phyloP scores from a whole-genome alignment of 2,329 filamentous ascomycete species.

The Mycocentrospora acerina region DNA sequence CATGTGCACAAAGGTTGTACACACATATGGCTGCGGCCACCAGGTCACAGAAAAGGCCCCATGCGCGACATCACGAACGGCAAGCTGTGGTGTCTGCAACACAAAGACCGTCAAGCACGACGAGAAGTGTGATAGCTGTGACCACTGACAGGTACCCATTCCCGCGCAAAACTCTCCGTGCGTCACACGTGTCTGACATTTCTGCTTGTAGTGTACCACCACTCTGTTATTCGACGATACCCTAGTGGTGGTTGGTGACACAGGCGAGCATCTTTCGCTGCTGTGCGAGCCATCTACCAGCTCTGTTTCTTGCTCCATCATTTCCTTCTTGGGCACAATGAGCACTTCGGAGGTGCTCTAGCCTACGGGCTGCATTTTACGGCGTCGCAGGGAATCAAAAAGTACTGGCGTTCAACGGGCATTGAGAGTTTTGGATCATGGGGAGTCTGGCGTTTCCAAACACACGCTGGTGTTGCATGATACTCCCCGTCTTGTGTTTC shows the following conservation, averaged over 20 bases:
- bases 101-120: constrained; percentile 50
- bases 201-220: constrained; percentile 27
- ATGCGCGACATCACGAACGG: constrained; percentile 50
- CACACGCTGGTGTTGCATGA: constrained; percentile 40
- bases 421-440: constrained; percentile 31
- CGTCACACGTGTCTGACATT: constrained; percentile 33
- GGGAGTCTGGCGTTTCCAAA: constrained; percentile 43
- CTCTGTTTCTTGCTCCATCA: constrained; percentile 23
- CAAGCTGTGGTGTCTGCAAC: constrained; percentile 45
- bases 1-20: constrained; percentile 53
- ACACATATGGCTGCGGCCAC: constrained; percentile 52
- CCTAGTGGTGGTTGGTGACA: constrained; percentile 36
- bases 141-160: constrained; percentile 44
- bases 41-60: constrained; percentile 45
- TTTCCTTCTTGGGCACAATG: constrained; percentile 20
- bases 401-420: constrained; percentile 43
- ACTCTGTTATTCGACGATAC: constrained; percentile 36
- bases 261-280: constrained; percentile 25
- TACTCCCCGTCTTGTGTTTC: constrained; percentile 36
- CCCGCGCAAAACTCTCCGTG: constrained; percentile 6
- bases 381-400: constrained; percentile 42
- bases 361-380: constrained; percentile 42
- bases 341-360: constrained; percentile 19
- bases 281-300: constrained; percentile 26
- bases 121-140: constrained; percentile 50